Evolutionary conservation across 352 stramenopile genomes (phyloP).

Genomic region (Elongisporangium anandrum): DNA sequence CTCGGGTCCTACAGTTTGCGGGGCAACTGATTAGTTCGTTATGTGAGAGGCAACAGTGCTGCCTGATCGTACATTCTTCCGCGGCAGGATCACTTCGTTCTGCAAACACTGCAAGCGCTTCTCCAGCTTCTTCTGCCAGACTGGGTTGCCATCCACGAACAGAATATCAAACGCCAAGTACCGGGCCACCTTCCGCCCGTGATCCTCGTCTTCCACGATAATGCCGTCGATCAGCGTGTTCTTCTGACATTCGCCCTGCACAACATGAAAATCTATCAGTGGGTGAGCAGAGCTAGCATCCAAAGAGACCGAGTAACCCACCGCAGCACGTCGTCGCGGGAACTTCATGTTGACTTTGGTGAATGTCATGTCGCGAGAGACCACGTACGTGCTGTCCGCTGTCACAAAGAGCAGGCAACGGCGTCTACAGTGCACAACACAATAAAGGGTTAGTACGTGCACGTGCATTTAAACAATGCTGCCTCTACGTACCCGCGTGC

Average conservation of each 20-base stretch:
- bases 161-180: slow-evolving; percentile 84
- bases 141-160: slow-evolving; percentile 69
- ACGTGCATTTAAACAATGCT: neutral
- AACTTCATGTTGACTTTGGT: slow-evolving; percentile 89
- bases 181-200: slow-evolving; percentile 63
- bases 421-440: slow-evolving; percentile 33
- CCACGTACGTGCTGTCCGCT: slow-evolving; percentile 65
- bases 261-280: slow-evolving; percentile 4
- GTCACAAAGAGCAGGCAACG: slow-evolving; percentile 76
- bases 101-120: slow-evolving; percentile 85
- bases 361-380: slow-evolving; percentile 80
- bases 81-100: slow-evolving; percentile 85
- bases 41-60: no score
- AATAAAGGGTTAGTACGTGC: slow-evolving; percentile 5
- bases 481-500: slow-evolving; percentile 55
- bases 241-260: slow-evolving; percentile 55
- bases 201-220: slow-evolving; percentile 83
- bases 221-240: slow-evolving; percentile 86
- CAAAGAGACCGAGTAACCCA: slow-evolving; percentile 17
- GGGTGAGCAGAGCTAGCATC: no score
- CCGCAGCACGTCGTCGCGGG: slow-evolving; percentile 60
- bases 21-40: neutral
- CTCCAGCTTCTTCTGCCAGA: slow-evolving; percentile 87
- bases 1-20: slow-evolving; percentile 58
- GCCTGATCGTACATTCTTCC: slow-evolving; percentile 73